Evolutionary conservation across 2,329 filamentous ascomycete species (phyloP), one percentile per base, ranked within the genome.

Genomic region (Trichocomaceae sp.): DNA sequence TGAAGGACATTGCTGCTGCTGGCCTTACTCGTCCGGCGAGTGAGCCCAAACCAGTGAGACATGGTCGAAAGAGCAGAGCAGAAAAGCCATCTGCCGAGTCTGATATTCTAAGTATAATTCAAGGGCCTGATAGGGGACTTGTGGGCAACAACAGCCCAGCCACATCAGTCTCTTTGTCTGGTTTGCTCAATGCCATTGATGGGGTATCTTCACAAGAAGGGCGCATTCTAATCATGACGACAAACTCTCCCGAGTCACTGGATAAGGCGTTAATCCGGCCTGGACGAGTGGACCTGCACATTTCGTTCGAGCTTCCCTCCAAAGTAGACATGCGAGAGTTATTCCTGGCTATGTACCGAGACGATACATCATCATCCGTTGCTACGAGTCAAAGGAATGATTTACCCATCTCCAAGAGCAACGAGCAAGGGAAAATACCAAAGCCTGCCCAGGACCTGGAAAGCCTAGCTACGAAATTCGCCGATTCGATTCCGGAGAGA

Each of bases 221-320:
- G 20, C 81, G 87, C 44, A 81, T 91, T 10, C 78, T 91, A n/a
- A 84, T 91, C 72, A 89, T 90, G 86, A 90, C 88, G 0, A 89
- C 86, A 35, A 91, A 91, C 68, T 80, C 82, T 54, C 84, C 85
- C 3, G 84, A 90, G 62, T 77, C 79, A 7, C 79, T 91, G 0
- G 87, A 90, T 64, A 79, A 83, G 35, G 87, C 87, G 0, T 77
- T 91, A 6, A 83, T 89, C 48, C 78, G 87, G 0, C 86, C 87
- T 0, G 87, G 87, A 1, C 77, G 86, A 0, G 84, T 91, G 1
- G 87, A 91, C 60, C 72, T 86, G 42, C 82, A 86, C 61, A 80
- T 90, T 1, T 74, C 73, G 5, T 87, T 90, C 68, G 56, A 56
- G 22, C 61, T 58, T 57, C 69, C 59, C 4, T 62, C 61, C 6